Percentiles rank a stretch among this genome's conserved stretches.
These are phyloP conservation scores for Aureobasidium sp. DNA, from an alignment of 2,329 filamentous ascomycete species.

Conservation along the genomic window DNA sequence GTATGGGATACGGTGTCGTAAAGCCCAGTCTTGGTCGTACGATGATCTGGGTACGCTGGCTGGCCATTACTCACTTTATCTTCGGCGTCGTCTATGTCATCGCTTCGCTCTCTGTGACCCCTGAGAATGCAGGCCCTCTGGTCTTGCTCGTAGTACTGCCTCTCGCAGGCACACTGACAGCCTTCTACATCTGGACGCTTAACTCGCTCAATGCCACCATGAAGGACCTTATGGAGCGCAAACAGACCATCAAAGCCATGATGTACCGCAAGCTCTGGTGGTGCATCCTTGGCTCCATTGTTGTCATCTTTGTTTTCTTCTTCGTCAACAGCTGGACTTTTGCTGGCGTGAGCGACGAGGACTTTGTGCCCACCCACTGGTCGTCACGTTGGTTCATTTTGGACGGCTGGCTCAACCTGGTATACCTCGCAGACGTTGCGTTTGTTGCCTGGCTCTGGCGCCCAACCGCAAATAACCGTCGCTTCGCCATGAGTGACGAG, in stretches of 20 bases:
- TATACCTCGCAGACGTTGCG: constrained; percentile 87
- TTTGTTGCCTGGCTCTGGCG: constrained; percentile 96
- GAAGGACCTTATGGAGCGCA: constrained; percentile 89
- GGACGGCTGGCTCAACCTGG: constrained; percentile 93
- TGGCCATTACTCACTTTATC: constrained; percentile 86
- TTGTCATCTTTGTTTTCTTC: constrained; percentile 97
- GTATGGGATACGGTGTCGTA: constrained; percentile 98
- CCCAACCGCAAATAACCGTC: constrained; percentile 89
- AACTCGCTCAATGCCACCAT: constrained; percentile 92
- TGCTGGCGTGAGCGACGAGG: constrained; percentile 70
- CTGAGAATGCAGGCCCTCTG: constrained; percentile 79
- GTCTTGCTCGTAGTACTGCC: constrained; percentile 90
- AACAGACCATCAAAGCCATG: constrained; percentile 81
- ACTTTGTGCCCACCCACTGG: constrained; percentile 96
- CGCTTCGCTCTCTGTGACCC: constrained; percentile 78
- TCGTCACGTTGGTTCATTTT: constrained; percentile 95
- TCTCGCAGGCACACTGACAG: constrained; percentile 81
- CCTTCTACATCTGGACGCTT: constrained; percentile 97
- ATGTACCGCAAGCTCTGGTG: constrained; percentile 99
- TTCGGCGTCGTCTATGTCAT: constrained; percentile 92
- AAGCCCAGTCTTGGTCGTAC: constrained; percentile 85
- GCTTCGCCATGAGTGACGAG: constrained; percentile 98
- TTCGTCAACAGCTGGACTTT: constrained; percentile 97
- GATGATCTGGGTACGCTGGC: constrained; percentile 87
- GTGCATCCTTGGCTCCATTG: constrained; percentile 84